phyloP scores from a whole-genome alignment of 2,329 filamentous ascomycete genomes.

The Monilinia vaccinii-corymbosi region DNA sequence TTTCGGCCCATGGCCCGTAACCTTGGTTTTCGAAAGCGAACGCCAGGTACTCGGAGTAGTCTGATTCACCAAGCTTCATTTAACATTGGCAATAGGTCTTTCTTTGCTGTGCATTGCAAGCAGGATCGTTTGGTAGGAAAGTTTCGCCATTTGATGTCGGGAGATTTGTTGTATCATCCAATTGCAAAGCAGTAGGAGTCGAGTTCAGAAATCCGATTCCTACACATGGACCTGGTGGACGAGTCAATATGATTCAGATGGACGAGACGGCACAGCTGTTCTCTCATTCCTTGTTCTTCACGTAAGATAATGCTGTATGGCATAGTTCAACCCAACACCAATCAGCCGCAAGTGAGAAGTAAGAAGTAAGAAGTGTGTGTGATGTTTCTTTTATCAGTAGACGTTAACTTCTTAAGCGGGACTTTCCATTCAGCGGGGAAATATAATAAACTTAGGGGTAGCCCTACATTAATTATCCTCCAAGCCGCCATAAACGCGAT shows the following conservation, averaged over 20 bases:
- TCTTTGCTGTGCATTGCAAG: too few relatives aligned
- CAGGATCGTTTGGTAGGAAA: neutral
- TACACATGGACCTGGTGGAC: neutral
- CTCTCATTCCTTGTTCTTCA: neutral
- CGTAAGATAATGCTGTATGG: neutral
- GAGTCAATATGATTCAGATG: neutral
- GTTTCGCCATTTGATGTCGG: neutral
- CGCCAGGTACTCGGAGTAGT: neutral
- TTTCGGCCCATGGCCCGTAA: neutral
- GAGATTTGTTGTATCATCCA: neutral
- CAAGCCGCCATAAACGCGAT: too few relatives aligned
- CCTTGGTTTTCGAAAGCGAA: neutral
- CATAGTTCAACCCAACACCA: neutral
- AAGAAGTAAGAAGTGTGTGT: too few relatives aligned
- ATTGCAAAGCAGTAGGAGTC: neutral
- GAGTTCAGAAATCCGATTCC: neutral
- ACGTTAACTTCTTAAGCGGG: neutral
- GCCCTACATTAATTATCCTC: too few relatives aligned
- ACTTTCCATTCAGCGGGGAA: neutral
- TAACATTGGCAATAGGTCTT: neutral
- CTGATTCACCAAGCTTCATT: neutral
- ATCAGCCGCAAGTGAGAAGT: neutral
- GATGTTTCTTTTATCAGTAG: neutral
- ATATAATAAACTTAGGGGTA: neutral
- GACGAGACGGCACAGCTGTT: neutral